Evolutionary conservation across 495 filamentous ascomycete species (phyloP).

Genomic region (Talaromyces stipitatus): DNA sequence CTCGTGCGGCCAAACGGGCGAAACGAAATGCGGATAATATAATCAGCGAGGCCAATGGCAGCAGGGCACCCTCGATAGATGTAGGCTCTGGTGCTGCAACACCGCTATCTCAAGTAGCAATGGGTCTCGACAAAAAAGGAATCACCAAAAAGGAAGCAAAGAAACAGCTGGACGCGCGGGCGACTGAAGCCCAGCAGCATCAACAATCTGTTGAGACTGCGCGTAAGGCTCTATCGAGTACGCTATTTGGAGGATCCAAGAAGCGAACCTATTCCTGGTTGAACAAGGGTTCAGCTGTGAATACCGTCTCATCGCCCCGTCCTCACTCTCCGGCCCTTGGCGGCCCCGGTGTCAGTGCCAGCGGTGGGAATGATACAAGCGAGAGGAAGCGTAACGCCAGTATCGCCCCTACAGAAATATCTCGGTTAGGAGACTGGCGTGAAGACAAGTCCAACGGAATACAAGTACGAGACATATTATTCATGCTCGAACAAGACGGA

Average conservation of each 20-base stretch:
- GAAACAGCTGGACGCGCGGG: constrained; percentile 42
- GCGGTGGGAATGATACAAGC: constrained; percentile 21
- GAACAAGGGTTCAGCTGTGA: constrained; percentile 27
- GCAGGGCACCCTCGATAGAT: constrained; percentile 27
- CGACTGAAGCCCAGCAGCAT: constrained; percentile 43
- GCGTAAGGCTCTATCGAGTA: constrained; percentile 33
- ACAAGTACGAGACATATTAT: constrained; percentile 42
- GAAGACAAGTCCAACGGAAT: constrained; percentile 44
- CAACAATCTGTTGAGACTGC: constrained; percentile 43
- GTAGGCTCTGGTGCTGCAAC: constrained; percentile 36
- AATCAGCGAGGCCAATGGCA: constrained; percentile 28
- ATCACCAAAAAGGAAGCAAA: constrained; percentile 46
- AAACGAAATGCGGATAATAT: constrained; percentile 37
- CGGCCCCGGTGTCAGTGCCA: background rate
- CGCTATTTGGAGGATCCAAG: constrained; percentile 39
- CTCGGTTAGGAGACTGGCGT: constrained; percentile 38
- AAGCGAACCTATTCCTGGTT: constrained; percentile 34
- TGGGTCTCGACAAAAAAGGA: constrained; percentile 46
- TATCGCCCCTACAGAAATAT: constrained; percentile 10
- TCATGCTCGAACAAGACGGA: constrained; percentile 43
- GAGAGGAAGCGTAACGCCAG: constrained; percentile 18
- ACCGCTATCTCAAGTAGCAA: constrained; percentile 15
- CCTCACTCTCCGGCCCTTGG: constrained; percentile 26
- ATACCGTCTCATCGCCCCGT: constrained; percentile 35
- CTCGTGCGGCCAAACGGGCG: constrained; percentile 41